phyloP scores from a whole-genome alignment of 306 rosid species.

The Begonia masoniana region DNA sequence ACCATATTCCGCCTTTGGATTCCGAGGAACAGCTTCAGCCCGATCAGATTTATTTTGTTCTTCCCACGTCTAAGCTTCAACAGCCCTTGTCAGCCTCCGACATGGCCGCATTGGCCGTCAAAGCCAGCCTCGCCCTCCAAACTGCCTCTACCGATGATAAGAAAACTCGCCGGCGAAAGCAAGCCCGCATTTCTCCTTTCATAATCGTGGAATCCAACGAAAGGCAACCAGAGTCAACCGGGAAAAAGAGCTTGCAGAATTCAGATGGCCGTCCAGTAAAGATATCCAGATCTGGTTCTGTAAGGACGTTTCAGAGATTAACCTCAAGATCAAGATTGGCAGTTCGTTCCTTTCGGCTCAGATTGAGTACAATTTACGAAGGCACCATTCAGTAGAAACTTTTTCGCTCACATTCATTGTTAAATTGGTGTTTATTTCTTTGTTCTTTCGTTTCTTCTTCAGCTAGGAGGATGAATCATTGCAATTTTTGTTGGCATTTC shows the following conservation, averaged over 20 bases:
- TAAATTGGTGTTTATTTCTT: neutral
- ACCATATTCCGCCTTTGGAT: constrained; percentile 16
- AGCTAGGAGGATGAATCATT: no score
- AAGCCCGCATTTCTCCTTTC: constrained; percentile 30
- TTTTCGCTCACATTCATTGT: no score
- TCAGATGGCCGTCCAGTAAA: neutral
- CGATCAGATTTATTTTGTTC: constrained; percentile 32
- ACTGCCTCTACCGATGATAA: neutral
- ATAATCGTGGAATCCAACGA: neutral
- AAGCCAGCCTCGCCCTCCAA: constrained; percentile 35
- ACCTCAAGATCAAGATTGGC: constrained; percentile 20
- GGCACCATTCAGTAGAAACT: constrained; percentile 13
- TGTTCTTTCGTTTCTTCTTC: neutral
- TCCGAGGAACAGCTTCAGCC: constrained; percentile 13
- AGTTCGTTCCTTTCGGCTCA: constrained; percentile 26
- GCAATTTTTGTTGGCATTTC: no score
- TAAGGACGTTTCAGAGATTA: constrained; percentile 19
- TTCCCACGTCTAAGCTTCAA: constrained; percentile 15
- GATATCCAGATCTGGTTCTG: constrained; percentile 15
- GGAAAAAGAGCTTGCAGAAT: neutral
- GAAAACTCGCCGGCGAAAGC: constrained; percentile 6
- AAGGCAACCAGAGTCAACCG: neutral
- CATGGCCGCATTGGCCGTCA: constrained; percentile 42
- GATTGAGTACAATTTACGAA: constrained; percentile 32
- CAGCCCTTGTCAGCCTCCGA: constrained; percentile 20